Percentiles rank a stretch among this genome's conserved stretches.
phyloP scores from a whole-genome alignment of 1,284 basidiomycete genomes.

The Ganoderma sinense region DNA sequence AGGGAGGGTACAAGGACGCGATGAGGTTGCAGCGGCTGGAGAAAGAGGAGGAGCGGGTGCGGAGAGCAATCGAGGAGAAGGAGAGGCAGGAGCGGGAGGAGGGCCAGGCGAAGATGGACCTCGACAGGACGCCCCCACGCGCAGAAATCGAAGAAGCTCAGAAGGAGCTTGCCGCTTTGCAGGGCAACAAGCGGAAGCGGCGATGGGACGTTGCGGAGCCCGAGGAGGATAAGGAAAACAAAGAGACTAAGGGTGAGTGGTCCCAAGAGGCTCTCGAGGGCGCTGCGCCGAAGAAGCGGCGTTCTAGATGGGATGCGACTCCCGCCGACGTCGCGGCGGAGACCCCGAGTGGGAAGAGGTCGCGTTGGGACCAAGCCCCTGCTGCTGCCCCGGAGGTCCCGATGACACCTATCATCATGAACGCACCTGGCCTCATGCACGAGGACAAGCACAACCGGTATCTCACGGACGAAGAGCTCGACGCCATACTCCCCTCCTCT shows the following conservation, averaged over 20 bases:
- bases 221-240: slow-evolving; percentile 69
- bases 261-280: slow-evolving; percentile 76
- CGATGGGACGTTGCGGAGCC: slow-evolving; percentile 86
- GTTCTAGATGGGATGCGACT: slow-evolving; percentile 94
- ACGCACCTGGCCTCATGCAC: slow-evolving; percentile 81
- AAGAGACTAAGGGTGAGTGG: slow-evolving; percentile 69
- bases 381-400: slow-evolving; percentile 62
- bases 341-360: slow-evolving; percentile 78
- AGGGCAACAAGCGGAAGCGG: slow-evolving; percentile 79
- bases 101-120: slow-evolving; percentile 82
- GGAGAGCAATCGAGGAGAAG: slow-evolving; percentile 89
- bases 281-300: slow-evolving; percentile 86
- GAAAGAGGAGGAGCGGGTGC: slow-evolving; percentile 91
- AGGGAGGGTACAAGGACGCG: slow-evolving; percentile 95
- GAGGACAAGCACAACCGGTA: slow-evolving; percentile 96
- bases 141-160: slow-evolving; percentile 76
- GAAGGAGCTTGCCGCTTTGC: slow-evolving; percentile 68
- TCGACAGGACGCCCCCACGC: slow-evolving; percentile 88
- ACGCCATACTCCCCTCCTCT: slow-evolving; percentile 85
- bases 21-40: slow-evolving; percentile 94
- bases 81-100: slow-evolving; percentile 82
- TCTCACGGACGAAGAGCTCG: slow-evolving; percentile 95
- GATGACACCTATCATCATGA: slow-evolving; percentile 84
- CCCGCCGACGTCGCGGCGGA: slow-evolving; percentile 68
- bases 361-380: slow-evolving; percentile 96